Conservation (phyloP, 2,329 filamentous ascomycete species). For the Bipolaris bicolor region DNA sequence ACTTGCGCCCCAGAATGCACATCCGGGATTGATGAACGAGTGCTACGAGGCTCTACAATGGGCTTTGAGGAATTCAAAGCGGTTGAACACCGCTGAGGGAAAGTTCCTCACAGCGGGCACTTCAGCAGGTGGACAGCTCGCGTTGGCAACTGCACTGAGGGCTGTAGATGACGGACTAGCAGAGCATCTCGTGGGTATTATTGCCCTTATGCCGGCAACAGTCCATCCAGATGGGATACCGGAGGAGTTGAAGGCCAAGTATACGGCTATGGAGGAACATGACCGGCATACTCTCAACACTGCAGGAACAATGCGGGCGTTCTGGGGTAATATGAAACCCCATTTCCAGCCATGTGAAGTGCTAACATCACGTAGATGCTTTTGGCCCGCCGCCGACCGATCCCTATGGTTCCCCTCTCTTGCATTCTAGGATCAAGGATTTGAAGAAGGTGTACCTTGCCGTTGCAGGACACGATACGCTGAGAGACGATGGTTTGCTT, state of each 20-base stretch:
- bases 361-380: slow-evolving; percentile 8
- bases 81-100: slow-evolving; percentile 29
- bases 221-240: slow-evolving; percentile 49
- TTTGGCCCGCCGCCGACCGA: slow-evolving; percentile 42
- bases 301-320: slow-evolving; percentile 41
- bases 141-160: slow-evolving; percentile 47
- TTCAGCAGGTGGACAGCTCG: slow-evolving; percentile 50
- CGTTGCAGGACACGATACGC: slow-evolving; percentile 41
- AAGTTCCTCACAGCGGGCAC: slow-evolving; percentile 48
- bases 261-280: slow-evolving; percentile 48
- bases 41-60: slow-evolving; percentile 44
- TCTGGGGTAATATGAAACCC: slow-evolving; percentile 29
- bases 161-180: slow-evolving; percentile 47
- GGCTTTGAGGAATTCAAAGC: slow-evolving; percentile 36
- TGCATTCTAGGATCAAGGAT: slow-evolving; percentile 37
- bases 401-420: slow-evolving; percentile 41
- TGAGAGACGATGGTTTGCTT: slow-evolving; percentile 45
- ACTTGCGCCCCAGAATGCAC: slow-evolving; percentile 44
- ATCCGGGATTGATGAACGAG: slow-evolving; percentile 44
- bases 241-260: slow-evolving; percentile 40
- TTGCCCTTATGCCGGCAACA: slow-evolving; percentile 47
- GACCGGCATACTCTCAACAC: slow-evolving; percentile 48
- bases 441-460: slow-evolving; percentile 44
- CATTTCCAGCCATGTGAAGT: not conserved
- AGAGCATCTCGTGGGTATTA: slow-evolving; percentile 47